phyloP scores from a whole-genome alignment of 495 filamentous ascomycete species.

The Cenococcum geophilum region DNA sequence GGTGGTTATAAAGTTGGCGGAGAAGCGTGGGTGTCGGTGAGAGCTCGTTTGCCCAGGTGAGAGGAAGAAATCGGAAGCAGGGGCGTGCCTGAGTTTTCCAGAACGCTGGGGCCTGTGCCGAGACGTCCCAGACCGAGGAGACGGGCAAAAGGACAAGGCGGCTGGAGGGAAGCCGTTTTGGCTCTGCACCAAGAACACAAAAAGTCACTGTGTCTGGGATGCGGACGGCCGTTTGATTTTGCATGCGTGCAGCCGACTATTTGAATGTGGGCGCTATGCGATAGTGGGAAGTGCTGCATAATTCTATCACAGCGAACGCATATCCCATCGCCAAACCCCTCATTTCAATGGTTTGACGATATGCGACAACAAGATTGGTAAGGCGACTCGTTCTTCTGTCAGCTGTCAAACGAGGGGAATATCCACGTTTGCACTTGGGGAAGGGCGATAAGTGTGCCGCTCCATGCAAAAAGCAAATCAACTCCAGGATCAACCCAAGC shows the following conservation, averaged over 20 bases:
- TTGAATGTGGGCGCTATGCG: background rate
- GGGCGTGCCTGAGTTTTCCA: background rate
- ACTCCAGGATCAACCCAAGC: background rate
- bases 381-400: background rate
- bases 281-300: background rate
- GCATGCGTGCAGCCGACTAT: background rate
- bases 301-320: background rate
- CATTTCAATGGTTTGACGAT: background rate
- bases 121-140: background rate
- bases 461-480: background rate
- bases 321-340: slow-evolving; percentile 2
- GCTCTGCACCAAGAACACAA: background rate
- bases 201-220: background rate
- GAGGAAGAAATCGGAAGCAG: slow-evolving; percentile 28
- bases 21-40: slow-evolving; percentile 13
- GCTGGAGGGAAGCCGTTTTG: background rate
- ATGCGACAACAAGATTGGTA: background rate
- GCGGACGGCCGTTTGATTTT: background rate
- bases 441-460: background rate
- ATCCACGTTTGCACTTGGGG: background rate
- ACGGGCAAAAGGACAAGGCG: background rate
- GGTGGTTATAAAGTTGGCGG: slow-evolving; percentile 4
- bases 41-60: slow-evolving; percentile 3
- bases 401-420: background rate
- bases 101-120: background rate